These are phyloP conservation scores for Lentinula detonsa DNA, from an alignment of 768 basidiomycete species.

Conservation along the genomic window DNA sequence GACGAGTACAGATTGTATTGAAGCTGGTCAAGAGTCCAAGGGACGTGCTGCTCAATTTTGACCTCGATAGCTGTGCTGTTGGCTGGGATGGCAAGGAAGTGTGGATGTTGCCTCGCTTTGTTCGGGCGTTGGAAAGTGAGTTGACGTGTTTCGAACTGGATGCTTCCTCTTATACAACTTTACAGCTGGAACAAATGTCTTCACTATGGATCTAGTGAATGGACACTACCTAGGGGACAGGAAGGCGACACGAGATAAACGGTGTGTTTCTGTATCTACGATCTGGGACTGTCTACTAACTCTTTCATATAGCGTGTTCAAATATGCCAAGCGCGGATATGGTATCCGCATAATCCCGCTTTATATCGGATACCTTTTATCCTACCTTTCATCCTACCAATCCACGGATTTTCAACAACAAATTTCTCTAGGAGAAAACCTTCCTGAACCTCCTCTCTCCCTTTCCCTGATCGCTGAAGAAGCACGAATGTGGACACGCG, in stretches of 20 bases:
- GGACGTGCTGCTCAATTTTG: slow-evolving; percentile 12
- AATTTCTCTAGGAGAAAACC: slow-evolving; percentile 2
- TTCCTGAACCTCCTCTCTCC: neutral
- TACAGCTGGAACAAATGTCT: slow-evolving; percentile 10
- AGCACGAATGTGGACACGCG: slow-evolving; percentile 7
- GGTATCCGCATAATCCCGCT: slow-evolving; percentile 13
- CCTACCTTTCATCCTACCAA: neutral
- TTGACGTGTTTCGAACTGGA: neutral
- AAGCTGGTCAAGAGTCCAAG: slow-evolving; percentile 11
- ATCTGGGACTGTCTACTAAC: neutral
- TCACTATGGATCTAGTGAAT: slow-evolving; percentile 13
- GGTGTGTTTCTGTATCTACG: neutral
- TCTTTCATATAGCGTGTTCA: slow-evolving; percentile 9
- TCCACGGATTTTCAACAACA: neutral
- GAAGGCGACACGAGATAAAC: slow-evolving; percentile 10
- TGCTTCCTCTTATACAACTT: neutral
- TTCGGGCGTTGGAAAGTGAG: slow-evolving; percentile 13
- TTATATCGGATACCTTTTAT: slow-evolving; percentile 8
- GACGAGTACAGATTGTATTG: slow-evolving; percentile 13
- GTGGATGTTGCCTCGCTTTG: slow-evolving; percentile 11
- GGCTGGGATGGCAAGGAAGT: slow-evolving; percentile 11
- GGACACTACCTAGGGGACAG: slow-evolving; percentile 13
- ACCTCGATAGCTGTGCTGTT: slow-evolving; percentile 13
- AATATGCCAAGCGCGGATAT: slow-evolving; percentile 13
- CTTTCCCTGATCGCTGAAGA: neutral